Conservation (phyloP, 129 eudicot genomes). For the Ambrosia trifida region DNA sequence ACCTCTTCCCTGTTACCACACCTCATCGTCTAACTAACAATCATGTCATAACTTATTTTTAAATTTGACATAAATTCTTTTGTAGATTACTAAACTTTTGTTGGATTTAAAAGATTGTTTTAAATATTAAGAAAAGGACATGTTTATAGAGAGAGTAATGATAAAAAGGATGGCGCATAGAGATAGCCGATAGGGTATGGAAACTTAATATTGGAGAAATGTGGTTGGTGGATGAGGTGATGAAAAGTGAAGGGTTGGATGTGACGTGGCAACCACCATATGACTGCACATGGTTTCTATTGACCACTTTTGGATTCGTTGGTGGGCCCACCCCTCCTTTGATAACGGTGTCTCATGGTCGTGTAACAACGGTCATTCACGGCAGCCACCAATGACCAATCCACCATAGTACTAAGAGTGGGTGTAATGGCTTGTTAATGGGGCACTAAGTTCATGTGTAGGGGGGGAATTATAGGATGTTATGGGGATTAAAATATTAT, state of each 20-base stretch:
- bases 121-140: too few species aligned
- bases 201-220: slow-evolving; percentile 17
- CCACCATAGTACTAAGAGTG: too few species aligned
- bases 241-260: slow-evolving; percentile 30
- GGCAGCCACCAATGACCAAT: neutral
- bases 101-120: neutral
- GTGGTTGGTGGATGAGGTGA: slow-evolving; percentile 24
- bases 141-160: too few species aligned
- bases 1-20: too few species aligned
- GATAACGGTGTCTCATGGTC: neutral
- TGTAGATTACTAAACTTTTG: neutral
- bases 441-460: too few species aligned
- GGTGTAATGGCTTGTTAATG: too few species aligned
- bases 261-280: slow-evolving; percentile 85
- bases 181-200: neutral
- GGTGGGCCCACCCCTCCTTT: slow-evolving; percentile 29
- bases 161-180: neutral
- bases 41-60: neutral
- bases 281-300: slow-evolving; percentile 87
- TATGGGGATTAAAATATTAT: too few species aligned
- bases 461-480: too few species aligned
- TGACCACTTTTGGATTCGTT: slow-evolving; percentile 54
- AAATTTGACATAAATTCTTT: neutral
- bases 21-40: too few species aligned
- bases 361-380: neutral